A percentile compares a stretch with the other conserved stretches of the same genome.
Evolutionary conservation across 2,329 filamentous ascomycete species (phyloP).

Genomic region (Fusarium cicatricum): DNA sequence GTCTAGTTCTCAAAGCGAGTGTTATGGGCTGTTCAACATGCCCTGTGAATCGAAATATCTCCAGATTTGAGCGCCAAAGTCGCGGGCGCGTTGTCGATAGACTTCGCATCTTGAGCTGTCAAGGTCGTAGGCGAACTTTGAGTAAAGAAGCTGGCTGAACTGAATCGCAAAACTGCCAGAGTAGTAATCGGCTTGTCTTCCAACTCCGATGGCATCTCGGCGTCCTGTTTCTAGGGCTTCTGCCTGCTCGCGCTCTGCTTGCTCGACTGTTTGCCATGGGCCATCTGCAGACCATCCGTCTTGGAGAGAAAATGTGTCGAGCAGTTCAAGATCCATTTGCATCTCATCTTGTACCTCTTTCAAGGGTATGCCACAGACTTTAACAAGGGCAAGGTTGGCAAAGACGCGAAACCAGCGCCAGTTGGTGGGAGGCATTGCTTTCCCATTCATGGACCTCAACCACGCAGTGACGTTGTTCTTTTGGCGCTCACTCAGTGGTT

Average conservation of each 20-base stretch:
- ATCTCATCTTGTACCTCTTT: slow-evolving; percentile 49
- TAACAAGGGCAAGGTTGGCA: slow-evolving; percentile 56
- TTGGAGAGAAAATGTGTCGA: slow-evolving; percentile 55
- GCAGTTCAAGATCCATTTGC: slow-evolving; percentile 50
- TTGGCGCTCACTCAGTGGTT: slow-evolving; percentile 38
- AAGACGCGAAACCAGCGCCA: slow-evolving; percentile 64
- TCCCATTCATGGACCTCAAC: slow-evolving; percentile 54
- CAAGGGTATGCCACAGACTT: slow-evolving; percentile 49
- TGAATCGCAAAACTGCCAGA: slow-evolving; percentile 64
- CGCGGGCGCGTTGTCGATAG: slow-evolving; percentile 50
- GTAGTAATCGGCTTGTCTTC: slow-evolving; percentile 59
- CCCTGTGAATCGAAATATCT: slow-evolving; percentile 57
- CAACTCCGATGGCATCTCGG: slow-evolving; percentile 33
- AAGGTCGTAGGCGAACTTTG: slow-evolving; percentile 52
- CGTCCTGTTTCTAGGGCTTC: slow-evolving; percentile 23
- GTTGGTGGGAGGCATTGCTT: slow-evolving; percentile 57
- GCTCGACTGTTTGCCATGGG: slow-evolving; percentile 45
- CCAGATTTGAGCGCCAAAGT: slow-evolving; percentile 55
- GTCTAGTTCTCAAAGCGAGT: neutral
- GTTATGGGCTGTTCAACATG: slow-evolving; percentile 19
- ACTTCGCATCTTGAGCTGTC: slow-evolving; percentile 49
- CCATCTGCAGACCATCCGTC: slow-evolving; percentile 60
- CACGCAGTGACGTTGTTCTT: slow-evolving; percentile 51
- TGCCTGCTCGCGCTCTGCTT: slow-evolving; percentile 18
- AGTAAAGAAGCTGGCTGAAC: slow-evolving; percentile 58